phyloP scores from a whole-genome alignment of 2,329 filamentous ascomycete genomes.

The Colletotrichum chrysophilum region DNA sequence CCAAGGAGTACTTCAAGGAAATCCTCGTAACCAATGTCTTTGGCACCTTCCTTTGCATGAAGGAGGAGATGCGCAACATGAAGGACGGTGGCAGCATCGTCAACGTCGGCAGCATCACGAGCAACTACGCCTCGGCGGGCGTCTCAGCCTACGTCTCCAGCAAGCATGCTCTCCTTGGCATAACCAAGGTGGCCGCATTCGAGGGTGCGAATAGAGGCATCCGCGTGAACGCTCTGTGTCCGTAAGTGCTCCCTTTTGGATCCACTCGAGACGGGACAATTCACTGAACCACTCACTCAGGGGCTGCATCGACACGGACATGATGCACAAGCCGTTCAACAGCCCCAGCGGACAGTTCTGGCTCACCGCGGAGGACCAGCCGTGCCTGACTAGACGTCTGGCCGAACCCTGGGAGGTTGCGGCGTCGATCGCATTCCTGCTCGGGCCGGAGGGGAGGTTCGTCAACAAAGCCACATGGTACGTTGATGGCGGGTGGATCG shows the following conservation, averaged over 20 bases:
- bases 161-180: constrained; percentile 33
- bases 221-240: constrained; percentile 14
- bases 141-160: constrained; percentile 36
- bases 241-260: background rate
- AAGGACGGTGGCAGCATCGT: constrained; percentile 49
- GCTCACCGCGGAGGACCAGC: constrained; percentile 14
- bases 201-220: constrained; percentile 25
- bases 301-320: constrained; percentile 32
- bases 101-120: constrained; percentile 50
- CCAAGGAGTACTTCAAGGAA: constrained; percentile 25
- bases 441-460: constrained; percentile 36
- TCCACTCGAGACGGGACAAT: background rate
- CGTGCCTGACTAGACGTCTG: constrained; percentile 31
- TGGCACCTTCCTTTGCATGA: constrained; percentile 30
- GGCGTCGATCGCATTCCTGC: constrained; percentile 31
- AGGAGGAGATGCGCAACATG: constrained; percentile 39
- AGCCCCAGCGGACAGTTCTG: constrained; percentile 21
- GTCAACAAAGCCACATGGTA: constrained; percentile 26
- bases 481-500: constrained; percentile 39
- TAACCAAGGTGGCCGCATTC: constrained; percentile 31
- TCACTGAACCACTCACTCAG: constrained; percentile 17
- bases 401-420: constrained; percentile 33
- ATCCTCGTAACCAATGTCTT: constrained; percentile 29
- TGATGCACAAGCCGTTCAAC: constrained; percentile 30
- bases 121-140: constrained; percentile 39